Conservation (phyloP, 306 rosid species). For the Mucuna pruriens region DNA sequence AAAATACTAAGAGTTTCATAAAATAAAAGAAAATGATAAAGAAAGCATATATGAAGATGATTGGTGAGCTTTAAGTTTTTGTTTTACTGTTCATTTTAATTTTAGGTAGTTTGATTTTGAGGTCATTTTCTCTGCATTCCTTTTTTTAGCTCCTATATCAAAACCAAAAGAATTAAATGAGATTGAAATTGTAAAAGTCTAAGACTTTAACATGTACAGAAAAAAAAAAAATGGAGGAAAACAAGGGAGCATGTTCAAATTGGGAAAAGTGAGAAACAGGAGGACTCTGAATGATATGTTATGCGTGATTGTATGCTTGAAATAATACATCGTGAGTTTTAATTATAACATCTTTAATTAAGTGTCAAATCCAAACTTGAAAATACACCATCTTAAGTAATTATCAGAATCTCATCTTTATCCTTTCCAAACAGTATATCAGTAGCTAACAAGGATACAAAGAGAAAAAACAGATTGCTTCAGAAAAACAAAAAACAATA, state of each 20-base stretch:
- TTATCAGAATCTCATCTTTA: neutral
- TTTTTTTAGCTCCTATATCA: neutral
- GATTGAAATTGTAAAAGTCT: neutral
- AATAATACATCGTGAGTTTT: constrained; percentile 13
- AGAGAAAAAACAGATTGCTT: neutral
- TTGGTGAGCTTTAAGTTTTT: neutral
- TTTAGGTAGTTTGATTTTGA: neutral
- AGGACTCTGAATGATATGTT: neutral
- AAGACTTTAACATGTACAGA: neutral
- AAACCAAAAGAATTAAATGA: neutral
- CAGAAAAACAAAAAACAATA: neutral
- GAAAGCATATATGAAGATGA: neutral
- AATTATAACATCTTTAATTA: constrained; percentile 10
- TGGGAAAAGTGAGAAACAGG: neutral
- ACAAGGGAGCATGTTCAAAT: constrained; percentile 29
- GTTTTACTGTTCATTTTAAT: neutral
- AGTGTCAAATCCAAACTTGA: constrained; percentile 26
- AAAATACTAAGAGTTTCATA: neutral
- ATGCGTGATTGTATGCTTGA: neutral
- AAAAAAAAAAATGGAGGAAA: neutral
- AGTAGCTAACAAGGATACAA: neutral
- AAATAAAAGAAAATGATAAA: constrained; percentile 6
- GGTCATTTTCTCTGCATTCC: neutral
- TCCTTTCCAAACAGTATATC: constrained; percentile 22
- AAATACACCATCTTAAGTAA: constrained; percentile 6